These are phyloP conservation scores for Pyracantha coccinea DNA, from an alignment of 331 rosid species.

Conservation along the genomic window DNA sequence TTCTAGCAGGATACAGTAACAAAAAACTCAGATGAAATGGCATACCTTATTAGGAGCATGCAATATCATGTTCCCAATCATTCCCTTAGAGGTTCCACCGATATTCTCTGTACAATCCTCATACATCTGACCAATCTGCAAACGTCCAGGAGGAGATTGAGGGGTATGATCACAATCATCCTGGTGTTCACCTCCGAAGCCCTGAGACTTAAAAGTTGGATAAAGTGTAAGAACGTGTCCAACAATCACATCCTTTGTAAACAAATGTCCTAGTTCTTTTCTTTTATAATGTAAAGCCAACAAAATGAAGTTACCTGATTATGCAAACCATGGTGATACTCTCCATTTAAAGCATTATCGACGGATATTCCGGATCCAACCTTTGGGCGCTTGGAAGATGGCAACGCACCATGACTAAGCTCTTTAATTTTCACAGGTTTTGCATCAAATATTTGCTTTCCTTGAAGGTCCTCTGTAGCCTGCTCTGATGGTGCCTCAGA, in stretches of 20 bases:
- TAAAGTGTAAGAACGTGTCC: background rate
- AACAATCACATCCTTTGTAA: background rate
- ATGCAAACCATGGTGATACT: conserved; percentile 24
- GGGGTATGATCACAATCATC: conserved; percentile 14
- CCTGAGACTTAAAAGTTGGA: conserved; percentile 25
- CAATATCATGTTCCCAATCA: conserved; percentile 20
- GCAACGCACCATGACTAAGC: conserved; percentile 14
- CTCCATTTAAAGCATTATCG: conserved; percentile 15
- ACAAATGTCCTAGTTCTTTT: background rate
- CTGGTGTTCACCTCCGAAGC: conserved; percentile 16
- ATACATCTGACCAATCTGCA: conserved; percentile 23
- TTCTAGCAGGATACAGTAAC: background rate
- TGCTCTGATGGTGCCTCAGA: conserved; percentile 16
- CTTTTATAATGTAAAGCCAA: conserved; percentile 1
- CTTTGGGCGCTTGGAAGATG: conserved; percentile 15
- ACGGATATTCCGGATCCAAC: conserved; percentile 17
- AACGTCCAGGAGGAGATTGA: conserved; percentile 25
- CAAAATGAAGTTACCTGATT: conserved; percentile 27
- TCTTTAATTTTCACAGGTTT: conserved; percentile 12
- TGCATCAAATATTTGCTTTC: conserved; percentile 16
- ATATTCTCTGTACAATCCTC: conserved; percentile 17
- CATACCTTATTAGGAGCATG: conserved; percentile 44
- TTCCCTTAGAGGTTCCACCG: conserved; percentile 21
- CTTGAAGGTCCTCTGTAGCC: conserved; percentile 22
- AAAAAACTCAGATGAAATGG: background rate